These are phyloP conservation scores for Geum urbanum DNA, from an alignment of 306 rosid genomes.

Conservation along the genomic window DNA sequence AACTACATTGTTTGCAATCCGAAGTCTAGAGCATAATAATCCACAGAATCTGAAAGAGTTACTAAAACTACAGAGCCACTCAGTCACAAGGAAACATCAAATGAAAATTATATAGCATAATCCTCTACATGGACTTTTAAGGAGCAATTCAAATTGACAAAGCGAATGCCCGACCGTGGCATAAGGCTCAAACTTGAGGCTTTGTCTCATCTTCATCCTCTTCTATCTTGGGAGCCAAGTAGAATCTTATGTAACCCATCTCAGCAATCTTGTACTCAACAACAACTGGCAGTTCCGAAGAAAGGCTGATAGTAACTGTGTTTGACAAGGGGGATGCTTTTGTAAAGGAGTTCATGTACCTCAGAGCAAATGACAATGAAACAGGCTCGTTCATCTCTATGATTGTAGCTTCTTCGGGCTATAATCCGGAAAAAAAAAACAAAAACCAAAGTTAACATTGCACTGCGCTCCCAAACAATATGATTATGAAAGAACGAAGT, in stretches of 20 bases:
- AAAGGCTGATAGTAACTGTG: constrained; percentile 59
- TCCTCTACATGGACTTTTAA: not conserved
- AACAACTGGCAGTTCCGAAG: constrained; percentile 60
- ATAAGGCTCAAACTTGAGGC: constrained; percentile 22
- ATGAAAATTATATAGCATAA: not conserved
- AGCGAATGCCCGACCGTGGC: not conserved
- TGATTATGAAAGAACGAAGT: not conserved
- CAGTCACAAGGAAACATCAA: not conserved
- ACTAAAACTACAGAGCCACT: constrained; percentile 12
- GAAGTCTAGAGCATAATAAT: constrained; percentile 12
- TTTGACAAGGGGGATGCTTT: constrained; percentile 80
- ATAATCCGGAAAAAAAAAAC: constrained; percentile 9
- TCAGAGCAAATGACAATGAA: constrained; percentile 72
- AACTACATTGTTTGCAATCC: constrained; percentile 10
- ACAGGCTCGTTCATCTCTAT: constrained; percentile 90
- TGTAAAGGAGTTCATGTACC: constrained; percentile 92
- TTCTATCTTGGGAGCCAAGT: constrained; percentile 93
- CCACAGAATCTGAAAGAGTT: not conserved
- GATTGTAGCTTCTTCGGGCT: constrained; percentile 60
- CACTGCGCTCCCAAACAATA: not conserved
- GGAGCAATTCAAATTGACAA: not conserved
- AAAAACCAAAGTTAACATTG: not conserved
- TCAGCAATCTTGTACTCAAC: constrained; percentile 66
- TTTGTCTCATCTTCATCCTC: constrained; percentile 65
- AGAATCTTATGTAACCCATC: constrained; percentile 72